Evolutionary conservation across 2,329 filamentous ascomycete species (phyloP).

Genomic region (Fusarium sublunatum): DNA sequence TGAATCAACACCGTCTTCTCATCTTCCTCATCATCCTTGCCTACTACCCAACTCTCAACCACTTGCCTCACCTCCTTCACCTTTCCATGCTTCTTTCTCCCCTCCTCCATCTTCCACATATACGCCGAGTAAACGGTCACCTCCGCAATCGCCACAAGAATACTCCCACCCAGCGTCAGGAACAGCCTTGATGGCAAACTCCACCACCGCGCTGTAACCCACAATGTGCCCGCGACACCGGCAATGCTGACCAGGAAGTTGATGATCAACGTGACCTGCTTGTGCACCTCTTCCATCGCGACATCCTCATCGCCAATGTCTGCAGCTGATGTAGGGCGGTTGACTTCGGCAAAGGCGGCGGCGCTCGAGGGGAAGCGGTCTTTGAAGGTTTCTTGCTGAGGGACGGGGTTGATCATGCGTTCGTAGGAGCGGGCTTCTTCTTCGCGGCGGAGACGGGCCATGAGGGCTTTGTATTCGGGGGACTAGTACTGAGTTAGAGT

Average conservation of each 20-base stretch:
- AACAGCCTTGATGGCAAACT: conserved; percentile 75
- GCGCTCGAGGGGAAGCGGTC: conserved; percentile 68
- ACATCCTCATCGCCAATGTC: conserved; percentile 71
- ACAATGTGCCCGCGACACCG: conserved; percentile 80
- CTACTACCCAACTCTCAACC: conserved; percentile 76
- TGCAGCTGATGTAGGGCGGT: conserved; percentile 58
- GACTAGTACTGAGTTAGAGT: conserved; percentile 61
- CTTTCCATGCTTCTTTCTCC: conserved; percentile 70
- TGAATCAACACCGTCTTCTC: conserved; percentile 44
- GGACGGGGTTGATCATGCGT: conserved; percentile 75
- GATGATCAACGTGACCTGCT: conserved; percentile 85
- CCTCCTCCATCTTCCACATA: conserved; percentile 75
- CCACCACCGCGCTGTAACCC: conserved; percentile 83
- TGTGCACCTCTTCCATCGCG: conserved; percentile 77
- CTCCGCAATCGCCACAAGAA: conserved; percentile 78
- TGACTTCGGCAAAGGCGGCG: conserved; percentile 66
- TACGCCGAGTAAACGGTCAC: conserved; percentile 82
- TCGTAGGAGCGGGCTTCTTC: conserved; percentile 87
- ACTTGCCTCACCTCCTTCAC: conserved; percentile 75
- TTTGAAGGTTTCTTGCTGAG: conserved; percentile 67
- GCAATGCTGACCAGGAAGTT: conserved; percentile 91
- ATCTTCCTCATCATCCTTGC: conserved; percentile 50
- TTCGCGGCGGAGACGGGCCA: conserved; percentile 84
- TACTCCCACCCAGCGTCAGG: conserved; percentile 75
- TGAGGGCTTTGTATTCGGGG: conserved; percentile 85